These are phyloP conservation scores for Pythium coloratum DNA, from an alignment of 352 stramenopile species.

Conservation along the genomic window DNA sequence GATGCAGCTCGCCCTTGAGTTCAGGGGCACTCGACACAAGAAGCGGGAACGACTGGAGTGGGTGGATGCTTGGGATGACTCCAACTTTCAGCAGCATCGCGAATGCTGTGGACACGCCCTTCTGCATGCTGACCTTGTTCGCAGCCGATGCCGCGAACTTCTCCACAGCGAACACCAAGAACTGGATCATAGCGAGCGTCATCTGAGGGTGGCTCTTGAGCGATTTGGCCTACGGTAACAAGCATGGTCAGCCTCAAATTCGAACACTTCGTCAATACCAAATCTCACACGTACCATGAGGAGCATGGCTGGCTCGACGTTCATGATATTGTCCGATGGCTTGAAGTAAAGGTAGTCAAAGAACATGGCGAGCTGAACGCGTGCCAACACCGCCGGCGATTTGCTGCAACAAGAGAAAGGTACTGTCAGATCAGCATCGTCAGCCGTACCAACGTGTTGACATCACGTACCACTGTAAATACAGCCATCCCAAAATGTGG, in stretches of 20 bases:
- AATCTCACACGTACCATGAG: constrained; percentile 57
- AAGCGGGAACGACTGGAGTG: constrained; percentile 78
- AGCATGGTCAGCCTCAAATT: neutral
- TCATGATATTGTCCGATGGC: constrained; percentile 79
- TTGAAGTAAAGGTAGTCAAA: constrained; percentile 89
- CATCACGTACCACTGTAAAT: constrained; percentile 66
- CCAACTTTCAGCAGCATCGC: constrained; percentile 73
- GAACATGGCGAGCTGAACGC: constrained; percentile 85
- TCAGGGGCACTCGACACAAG: constrained; percentile 66
- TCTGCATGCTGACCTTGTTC: constrained; percentile 81
- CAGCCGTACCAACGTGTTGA: neutral
- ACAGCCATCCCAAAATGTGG: constrained; percentile 86
- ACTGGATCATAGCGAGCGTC: constrained; percentile 83
- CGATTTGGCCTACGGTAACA: constrained; percentile 66
- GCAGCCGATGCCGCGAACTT: constrained; percentile 78
- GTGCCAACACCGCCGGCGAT: constrained; percentile 60
- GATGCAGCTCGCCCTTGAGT: constrained; percentile 68
- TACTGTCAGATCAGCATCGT: neutral
- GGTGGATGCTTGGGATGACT: constrained; percentile 64
- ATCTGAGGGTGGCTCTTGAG: constrained; percentile 83
- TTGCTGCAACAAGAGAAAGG: constrained; percentile 45
- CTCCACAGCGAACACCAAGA: constrained; percentile 82
- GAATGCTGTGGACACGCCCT: constrained; percentile 78
- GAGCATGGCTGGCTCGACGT: constrained; percentile 77
- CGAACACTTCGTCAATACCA: neutral